phyloP scores from a whole-genome alignment of 176 grass and related monocot species.

The Carex pumila region DNA sequence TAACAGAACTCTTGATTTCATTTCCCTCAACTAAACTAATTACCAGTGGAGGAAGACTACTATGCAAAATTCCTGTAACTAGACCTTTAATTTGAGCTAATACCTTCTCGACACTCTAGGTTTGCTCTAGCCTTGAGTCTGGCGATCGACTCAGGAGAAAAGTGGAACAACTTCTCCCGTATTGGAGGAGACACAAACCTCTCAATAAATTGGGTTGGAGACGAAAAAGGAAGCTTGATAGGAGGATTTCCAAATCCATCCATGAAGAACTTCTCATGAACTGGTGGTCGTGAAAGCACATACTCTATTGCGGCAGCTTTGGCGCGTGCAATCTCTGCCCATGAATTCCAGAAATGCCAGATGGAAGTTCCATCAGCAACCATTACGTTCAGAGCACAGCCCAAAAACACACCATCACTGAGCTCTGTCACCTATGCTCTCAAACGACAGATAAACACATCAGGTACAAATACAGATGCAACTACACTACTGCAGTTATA shows the following conservation, averaged over 20 bases:
- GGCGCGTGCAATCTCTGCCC: slow-evolving; percentile 40
- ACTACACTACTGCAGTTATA: not conserved
- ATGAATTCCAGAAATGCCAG: slow-evolving; percentile 51
- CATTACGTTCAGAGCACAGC: slow-evolving; percentile 41
- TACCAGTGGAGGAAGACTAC: not conserved
- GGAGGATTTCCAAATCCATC: slow-evolving; percentile 9
- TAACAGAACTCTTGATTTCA: too few relatives aligned
- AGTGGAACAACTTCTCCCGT: slow-evolving; percentile 53
- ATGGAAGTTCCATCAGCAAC: slow-evolving; percentile 58
- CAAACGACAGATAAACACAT: not conserved
- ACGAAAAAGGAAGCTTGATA: slow-evolving; percentile 34
- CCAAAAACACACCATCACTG: slow-evolving; percentile 55
- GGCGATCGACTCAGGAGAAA: slow-evolving; percentile 24
- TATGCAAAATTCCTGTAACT: not conserved
- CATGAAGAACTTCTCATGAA: slow-evolving; percentile 45
- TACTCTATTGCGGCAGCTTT: not conserved
- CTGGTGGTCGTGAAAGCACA: not conserved
- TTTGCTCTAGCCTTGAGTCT: slow-evolving; percentile 42
- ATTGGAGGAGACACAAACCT: slow-evolving; percentile 5
- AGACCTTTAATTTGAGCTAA: not conserved
- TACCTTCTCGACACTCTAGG: slow-evolving; percentile 14
- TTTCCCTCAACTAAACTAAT: too few relatives aligned
- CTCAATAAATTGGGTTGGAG: slow-evolving; percentile 21
- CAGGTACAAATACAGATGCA: not conserved
- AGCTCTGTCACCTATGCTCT: slow-evolving; percentile 36